Percentiles rank a stretch among this genome's conserved stretches.
Evolutionary conservation across 345 rosid species (phyloP).

Genomic region (Eutrema japonicum): DNA sequence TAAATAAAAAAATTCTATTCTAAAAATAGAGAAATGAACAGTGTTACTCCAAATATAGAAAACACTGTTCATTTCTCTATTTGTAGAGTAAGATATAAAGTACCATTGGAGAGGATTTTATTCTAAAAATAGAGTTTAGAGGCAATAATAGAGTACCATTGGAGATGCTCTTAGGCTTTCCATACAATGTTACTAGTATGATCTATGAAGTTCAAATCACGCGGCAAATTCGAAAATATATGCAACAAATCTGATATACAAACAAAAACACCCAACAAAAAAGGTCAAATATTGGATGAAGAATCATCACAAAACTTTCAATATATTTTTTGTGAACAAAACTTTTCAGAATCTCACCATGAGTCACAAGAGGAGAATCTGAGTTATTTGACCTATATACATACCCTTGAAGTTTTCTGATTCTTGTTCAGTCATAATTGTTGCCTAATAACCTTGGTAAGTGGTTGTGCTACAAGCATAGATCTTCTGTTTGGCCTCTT

Average conservation of each 20-base stretch:
- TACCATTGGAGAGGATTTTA: too few species aligned
- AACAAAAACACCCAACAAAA: background rate
- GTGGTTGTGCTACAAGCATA: conserved; percentile 98
- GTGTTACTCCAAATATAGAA: too few species aligned
- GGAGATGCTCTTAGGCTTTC: conserved; percentile 99
- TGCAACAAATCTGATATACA: conserved; percentile 83
- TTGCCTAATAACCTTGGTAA: conserved; percentile 90
- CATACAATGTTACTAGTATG: conserved; percentile 98
- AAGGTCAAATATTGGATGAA: conserved; percentile 16
- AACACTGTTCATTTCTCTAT: too few species aligned
- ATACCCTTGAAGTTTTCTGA: conserved; percentile 75
- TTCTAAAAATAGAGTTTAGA: too few species aligned
- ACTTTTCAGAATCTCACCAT: conserved; percentile 56
- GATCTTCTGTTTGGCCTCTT: conserved; percentile 80
- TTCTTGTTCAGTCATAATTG: conserved; percentile 77
- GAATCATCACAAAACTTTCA: background rate
- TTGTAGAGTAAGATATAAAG: too few species aligned
- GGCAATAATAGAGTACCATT: too few species aligned
- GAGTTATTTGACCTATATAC: conserved; percentile 59
- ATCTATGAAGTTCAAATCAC: conserved; percentile 98
- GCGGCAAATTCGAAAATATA: conserved; percentile 83
- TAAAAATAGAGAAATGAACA: too few species aligned
- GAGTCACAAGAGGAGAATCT: conserved; percentile 91
- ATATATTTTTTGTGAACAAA: background rate
- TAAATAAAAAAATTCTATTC: too few species aligned